These are phyloP conservation scores for Stemphylium vesicarium DNA, from an alignment of 2,329 filamentous ascomycete genomes.

Conservation along the genomic window DNA sequence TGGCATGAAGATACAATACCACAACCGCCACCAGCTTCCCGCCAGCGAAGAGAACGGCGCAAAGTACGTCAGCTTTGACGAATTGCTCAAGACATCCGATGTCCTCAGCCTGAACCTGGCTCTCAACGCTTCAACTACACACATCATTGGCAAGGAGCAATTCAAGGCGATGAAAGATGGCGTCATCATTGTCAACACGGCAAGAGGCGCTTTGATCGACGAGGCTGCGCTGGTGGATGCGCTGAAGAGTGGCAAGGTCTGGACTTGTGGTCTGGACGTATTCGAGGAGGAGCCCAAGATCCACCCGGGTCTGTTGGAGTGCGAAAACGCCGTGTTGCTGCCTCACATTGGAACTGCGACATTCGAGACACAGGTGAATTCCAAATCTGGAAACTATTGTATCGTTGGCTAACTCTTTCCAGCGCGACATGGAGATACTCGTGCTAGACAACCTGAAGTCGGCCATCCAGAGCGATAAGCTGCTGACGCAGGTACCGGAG, in stretches of 20 bases:
- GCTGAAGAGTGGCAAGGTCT: constrained; percentile 61
- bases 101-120: constrained; percentile 63
- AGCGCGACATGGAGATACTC: constrained; percentile 64
- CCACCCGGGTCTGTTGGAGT: constrained; percentile 57
- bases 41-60: constrained; percentile 53
- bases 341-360: constrained; percentile 68
- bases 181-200: constrained; percentile 64
- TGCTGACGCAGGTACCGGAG: constrained; percentile 67
- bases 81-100: constrained; percentile 60
- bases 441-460: constrained; percentile 64
- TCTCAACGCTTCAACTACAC: constrained; percentile 57
- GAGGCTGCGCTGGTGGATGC: constrained; percentile 62
- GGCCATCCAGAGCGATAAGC: constrained; percentile 62
- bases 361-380: constrained; percentile 61
- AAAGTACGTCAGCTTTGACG: constrained; percentile 63
- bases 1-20: constrained; percentile 65
- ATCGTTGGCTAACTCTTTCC: constrained; percentile 11
- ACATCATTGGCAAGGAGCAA: constrained; percentile 60
- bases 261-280: constrained; percentile 63
- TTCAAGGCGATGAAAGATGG: constrained; percentile 63
- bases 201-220: constrained; percentile 63
- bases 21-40: constrained; percentile 57
- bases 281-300: constrained; percentile 64
- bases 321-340: constrained; percentile 60
- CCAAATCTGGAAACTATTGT: too few relatives aligned